These are phyloP conservation scores for Lentinula detonsa DNA, from an alignment of 768 basidiomycete species.

Conservation along the genomic window DNA sequence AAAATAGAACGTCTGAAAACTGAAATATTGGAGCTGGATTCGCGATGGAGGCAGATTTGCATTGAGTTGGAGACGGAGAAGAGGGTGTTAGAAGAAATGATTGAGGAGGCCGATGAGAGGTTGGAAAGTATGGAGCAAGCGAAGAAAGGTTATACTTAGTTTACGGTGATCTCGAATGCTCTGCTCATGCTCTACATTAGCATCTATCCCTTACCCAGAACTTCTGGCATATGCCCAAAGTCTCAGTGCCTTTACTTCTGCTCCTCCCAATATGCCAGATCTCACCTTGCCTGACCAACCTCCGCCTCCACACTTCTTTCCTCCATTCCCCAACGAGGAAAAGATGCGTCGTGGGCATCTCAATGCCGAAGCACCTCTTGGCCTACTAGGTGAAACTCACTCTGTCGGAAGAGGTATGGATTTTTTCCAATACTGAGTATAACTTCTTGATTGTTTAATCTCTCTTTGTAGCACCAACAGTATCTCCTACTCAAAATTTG, in stretches of 20 bases:
- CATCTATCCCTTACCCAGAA: constrained; percentile 77
- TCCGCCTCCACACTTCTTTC: constrained; percentile 78
- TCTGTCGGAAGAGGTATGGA: constrained; percentile 68
- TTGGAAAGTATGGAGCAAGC: constrained; percentile 66
- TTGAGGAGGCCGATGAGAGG: constrained; percentile 72
- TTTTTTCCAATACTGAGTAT: constrained; percentile 7
- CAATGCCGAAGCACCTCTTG: constrained; percentile 76
- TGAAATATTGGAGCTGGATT: constrained; percentile 65
- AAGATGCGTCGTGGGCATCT: constrained; percentile 82
- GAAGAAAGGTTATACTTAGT: constrained; percentile 48
- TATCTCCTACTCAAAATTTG: constrained; percentile 51
- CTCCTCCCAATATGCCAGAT: constrained; percentile 84
- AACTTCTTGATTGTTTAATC: constrained; percentile 2
- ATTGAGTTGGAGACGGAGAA: constrained; percentile 59
- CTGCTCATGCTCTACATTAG: constrained; percentile 26
- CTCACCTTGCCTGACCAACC: constrained; percentile 63
- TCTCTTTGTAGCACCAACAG: constrained; percentile 45
- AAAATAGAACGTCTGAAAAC: constrained; percentile 65
- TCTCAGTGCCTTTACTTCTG: constrained; percentile 81
- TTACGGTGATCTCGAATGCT: background rate
- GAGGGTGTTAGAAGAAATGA: constrained; percentile 59
- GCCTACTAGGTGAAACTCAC: constrained; percentile 73
- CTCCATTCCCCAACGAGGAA: constrained; percentile 88
- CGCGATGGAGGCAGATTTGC: constrained; percentile 64
- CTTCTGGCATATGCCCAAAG: constrained; percentile 81